phyloP scores from a whole-genome alignment of 371 early-diverging fungal species.

The Rhizopus arrhizus region DNA sequence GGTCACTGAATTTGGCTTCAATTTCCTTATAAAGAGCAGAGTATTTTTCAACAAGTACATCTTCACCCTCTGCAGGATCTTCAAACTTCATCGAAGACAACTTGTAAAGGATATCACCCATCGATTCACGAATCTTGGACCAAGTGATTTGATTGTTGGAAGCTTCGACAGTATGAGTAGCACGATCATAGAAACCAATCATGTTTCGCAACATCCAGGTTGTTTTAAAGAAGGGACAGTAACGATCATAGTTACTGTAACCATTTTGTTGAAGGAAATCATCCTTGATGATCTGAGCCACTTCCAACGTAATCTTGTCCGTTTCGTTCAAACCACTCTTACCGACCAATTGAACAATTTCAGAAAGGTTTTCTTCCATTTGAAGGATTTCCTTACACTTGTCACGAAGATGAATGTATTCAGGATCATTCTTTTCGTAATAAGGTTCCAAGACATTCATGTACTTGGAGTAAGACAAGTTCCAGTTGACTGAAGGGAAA shows the following conservation, averaged over 20 bases:
- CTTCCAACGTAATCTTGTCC: slow-evolving; percentile 99
- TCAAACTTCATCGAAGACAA: slow-evolving; percentile 99
- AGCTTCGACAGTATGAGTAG: slow-evolving; percentile 92
- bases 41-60: slow-evolving; percentile 81
- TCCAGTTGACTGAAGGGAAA: slow-evolving; percentile 99
- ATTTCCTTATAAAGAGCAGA: slow-evolving; percentile 90
- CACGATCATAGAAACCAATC: slow-evolving; percentile 95
- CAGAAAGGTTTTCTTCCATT: slow-evolving; percentile 98
- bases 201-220: slow-evolving; percentile 99
- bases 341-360: slow-evolving; percentile 99
- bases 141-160: slow-evolving; percentile 91
- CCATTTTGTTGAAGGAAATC: slow-evolving; percentile 99
- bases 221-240: slow-evolving; percentile 99
- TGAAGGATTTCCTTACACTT: slow-evolving; percentile 99
- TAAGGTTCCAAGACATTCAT: slow-evolving; percentile 94
- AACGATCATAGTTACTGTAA: slow-evolving; percentile 98
- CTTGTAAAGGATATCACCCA: slow-evolving; percentile 95
- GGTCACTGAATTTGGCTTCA: slow-evolving; percentile 88
- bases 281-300: slow-evolving; percentile 99
- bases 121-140: slow-evolving; percentile 92
- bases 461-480: slow-evolving; percentile 98
- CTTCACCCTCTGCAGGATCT: slow-evolving; percentile 96
- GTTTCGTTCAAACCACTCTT: slow-evolving; percentile 97
- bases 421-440: slow-evolving; percentile 95
- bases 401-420: slow-evolving; percentile 90